Percentiles rank a stretch among this genome's conserved stretches.
Evolutionary conservation across 306 rosid species (phyloP).

Genomic region (Trifolium fragiferum): DNA sequence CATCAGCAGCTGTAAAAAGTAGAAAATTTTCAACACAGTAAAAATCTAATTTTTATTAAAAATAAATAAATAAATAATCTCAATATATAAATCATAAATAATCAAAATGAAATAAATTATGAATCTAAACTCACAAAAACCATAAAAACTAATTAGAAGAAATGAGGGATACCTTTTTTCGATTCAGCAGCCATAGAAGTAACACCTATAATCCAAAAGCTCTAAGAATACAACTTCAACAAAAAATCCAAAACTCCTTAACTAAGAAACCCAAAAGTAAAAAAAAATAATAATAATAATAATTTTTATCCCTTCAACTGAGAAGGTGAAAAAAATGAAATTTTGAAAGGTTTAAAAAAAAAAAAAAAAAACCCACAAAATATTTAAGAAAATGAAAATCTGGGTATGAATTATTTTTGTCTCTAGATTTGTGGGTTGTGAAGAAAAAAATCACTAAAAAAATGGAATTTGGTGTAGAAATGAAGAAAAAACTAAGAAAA

Average conservation of each 20-base stretch:
- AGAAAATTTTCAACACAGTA: constrained; percentile 30
- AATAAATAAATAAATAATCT: background rate
- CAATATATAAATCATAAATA: background rate
- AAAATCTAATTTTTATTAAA: background rate
- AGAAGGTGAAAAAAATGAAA: constrained; percentile 14
- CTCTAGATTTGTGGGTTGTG: constrained; percentile 51
- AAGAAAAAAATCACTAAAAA: constrained; percentile 36
- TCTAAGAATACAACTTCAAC: constrained; percentile 33
- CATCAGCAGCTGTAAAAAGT: constrained; percentile 52
- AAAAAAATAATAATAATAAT: too few relatives aligned
- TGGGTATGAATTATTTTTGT: constrained; percentile 42
- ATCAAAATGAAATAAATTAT: background rate
- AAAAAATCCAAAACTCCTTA: constrained; percentile 33
- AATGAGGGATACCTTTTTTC: constrained; percentile 41
- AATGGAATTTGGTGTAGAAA: constrained; percentile 33
- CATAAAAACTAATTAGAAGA: constrained; percentile 8
- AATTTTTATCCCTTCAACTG: background rate
- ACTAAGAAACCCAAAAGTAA: constrained; percentile 16
- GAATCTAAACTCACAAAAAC: constrained; percentile 24
- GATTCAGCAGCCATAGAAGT: constrained; percentile 54
- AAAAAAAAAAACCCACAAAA: constrained; percentile 26
- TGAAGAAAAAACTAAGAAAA: constrained; percentile 5
- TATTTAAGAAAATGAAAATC: constrained; percentile 36
- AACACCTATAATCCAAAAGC: constrained; percentile 35
- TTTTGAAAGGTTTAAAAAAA: background rate